Conservation (phyloP, 2,329 filamentous ascomycete genomes). For the Sporothrix brunneoviolacea region DNA sequence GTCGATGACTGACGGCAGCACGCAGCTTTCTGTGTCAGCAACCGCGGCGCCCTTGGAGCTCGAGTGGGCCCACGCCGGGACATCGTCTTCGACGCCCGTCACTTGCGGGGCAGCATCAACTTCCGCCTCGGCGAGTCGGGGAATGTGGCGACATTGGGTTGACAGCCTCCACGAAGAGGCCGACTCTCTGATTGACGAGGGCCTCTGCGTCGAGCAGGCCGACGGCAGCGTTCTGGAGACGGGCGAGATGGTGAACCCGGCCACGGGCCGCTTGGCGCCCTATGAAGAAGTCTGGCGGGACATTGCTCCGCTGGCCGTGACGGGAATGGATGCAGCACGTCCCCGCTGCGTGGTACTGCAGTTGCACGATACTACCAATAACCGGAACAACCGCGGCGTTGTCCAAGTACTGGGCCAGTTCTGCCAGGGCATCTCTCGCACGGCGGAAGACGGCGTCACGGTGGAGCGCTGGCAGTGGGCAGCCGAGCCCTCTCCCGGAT, state of each 20-base stretch:
- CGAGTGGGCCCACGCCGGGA: conserved; percentile 62
- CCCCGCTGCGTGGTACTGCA: conserved; percentile 34
- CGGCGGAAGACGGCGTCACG: conserved; percentile 32
- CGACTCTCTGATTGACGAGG: conserved; percentile 43
- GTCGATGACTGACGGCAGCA: conserved; percentile 9
- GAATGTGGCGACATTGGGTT: conserved; percentile 53
- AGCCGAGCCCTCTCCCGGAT: neutral
- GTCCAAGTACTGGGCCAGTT: conserved; percentile 47
- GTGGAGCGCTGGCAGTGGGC: conserved; percentile 50
- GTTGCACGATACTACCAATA: conserved; percentile 31
- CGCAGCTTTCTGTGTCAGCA: neutral
- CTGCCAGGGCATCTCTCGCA: conserved; percentile 50
- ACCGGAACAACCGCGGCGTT: conserved; percentile 35
- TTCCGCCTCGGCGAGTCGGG: conserved; percentile 13
- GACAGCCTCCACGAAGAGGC: conserved; percentile 42
- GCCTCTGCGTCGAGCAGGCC: conserved; percentile 44
- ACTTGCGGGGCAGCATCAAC: conserved; percentile 19
- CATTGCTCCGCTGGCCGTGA: conserved; percentile 25
- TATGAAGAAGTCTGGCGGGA: conserved; percentile 64
- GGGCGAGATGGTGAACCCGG: conserved; percentile 54
- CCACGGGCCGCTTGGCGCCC: conserved; percentile 38
- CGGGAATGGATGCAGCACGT: conserved; percentile 11
- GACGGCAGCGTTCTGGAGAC: conserved; percentile 45
- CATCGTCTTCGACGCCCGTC: conserved; percentile 33
- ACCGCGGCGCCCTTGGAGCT: conserved; percentile 27